Percentiles rank a stretch among this genome's conserved stretches.
phyloP scores from a whole-genome alignment of 2,329 filamentous ascomycete species.

The Curvularia spicifera region DNA sequence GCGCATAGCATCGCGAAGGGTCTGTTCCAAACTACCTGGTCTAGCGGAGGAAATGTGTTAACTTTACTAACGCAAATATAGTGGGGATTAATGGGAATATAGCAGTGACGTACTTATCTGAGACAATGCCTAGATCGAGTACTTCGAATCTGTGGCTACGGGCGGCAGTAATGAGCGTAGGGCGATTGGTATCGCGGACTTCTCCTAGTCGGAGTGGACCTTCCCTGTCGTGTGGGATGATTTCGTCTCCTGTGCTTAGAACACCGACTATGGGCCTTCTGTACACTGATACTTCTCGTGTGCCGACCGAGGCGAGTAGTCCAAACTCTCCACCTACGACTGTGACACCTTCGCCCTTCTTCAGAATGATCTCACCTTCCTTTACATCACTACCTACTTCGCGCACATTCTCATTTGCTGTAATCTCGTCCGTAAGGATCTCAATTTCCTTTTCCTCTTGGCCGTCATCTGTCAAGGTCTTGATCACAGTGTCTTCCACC shows the following conservation, averaged over 20 bases:
- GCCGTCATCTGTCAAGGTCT: conserved; percentile 76
- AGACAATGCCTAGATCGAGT: conserved; percentile 85
- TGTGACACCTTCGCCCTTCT: conserved; percentile 81
- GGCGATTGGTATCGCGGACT: conserved; percentile 91
- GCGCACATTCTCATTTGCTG: conserved; percentile 83
- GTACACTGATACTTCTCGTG: conserved; percentile 73
- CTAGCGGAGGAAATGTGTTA: conserved; percentile 45
- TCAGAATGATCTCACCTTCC: conserved; percentile 71
- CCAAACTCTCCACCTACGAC: conserved; percentile 90
- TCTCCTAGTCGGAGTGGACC: conserved; percentile 75
- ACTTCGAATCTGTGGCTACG: conserved; percentile 76
- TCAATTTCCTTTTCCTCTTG: conserved; percentile 87
- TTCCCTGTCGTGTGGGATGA: conserved; percentile 74
- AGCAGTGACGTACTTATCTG: conserved; percentile 61
- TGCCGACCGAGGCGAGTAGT: conserved; percentile 83
- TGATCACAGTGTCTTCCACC: conserved; percentile 90
- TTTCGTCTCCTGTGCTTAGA: conserved; percentile 92
- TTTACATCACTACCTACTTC: conserved; percentile 89
- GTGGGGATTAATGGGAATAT: background rate
- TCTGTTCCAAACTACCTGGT: conserved; percentile 74
- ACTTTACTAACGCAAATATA: background rate
- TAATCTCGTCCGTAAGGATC: conserved; percentile 78
- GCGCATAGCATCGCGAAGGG: conserved; percentile 75
- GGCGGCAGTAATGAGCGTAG: conserved; percentile 81
- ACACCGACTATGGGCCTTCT: conserved; percentile 81